Base-by-base conservation (phyloP, 2,329 filamentous ascomycete genomes). In the Aspergillus hortae region DNA sequence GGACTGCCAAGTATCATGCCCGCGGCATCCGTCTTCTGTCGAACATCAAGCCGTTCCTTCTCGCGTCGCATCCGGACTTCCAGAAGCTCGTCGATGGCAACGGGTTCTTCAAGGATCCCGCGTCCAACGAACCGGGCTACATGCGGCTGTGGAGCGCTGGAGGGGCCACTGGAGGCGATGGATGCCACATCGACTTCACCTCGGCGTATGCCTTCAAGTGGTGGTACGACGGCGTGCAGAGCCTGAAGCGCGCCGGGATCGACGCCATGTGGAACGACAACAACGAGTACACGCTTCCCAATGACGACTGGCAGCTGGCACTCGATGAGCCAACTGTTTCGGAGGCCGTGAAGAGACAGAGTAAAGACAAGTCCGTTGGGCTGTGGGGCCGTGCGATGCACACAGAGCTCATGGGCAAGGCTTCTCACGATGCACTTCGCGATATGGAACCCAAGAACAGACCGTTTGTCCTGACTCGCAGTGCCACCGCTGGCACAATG, bases 211-310 rank as follows among this genome's bases (percentile, higher is more conserved):
- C 84, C 0, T 89, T 83, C 61, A 73, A 83, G 14, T 90, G 85
- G 84, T 90, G 87, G 87, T 86, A 82, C 54, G 74, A 87, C 1
- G 86, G 87, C 1, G 81, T 88, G 7, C 78, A 80, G 53, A 78
- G 77, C 46, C 74, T 90, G 1, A 82, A 82, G 49, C 72, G 80
- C 23, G 71, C 82, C 7, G 86, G 86, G 1, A 86, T 90, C 51
- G 86, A 89, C 58, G 86, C 80, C 44, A 88, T 89, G 72, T 90
- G 87, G 87, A 90, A 90, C 58, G 87, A 90, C 65, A 90, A 90
- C 68, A 90, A 89, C 58, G 87, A 90, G 66, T 90, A 89, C 65
- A 84, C 82, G 0, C 77, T 88, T 2, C 79, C 83, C 0, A 76
- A 82, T 54, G 87, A 90, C 53, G 74, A 80, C 21, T 89, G 86